Evolutionary conservation across 345 rosid species (phyloP).

Genomic region (Arabis alpina): DNA sequence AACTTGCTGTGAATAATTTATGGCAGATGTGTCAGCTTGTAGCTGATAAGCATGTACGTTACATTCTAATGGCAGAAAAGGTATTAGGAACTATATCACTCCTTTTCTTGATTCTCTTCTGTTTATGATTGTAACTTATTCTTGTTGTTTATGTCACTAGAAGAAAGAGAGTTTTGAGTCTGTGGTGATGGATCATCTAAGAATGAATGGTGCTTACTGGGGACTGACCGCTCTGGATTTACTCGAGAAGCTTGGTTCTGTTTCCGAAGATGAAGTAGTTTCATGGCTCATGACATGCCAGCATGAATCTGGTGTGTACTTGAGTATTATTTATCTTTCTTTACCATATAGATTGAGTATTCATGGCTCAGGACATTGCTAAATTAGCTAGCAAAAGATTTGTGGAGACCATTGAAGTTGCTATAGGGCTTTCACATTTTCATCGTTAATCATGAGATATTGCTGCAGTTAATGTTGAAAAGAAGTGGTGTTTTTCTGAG

Average conservation of each 20-base stretch:
- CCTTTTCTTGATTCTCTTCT: not conserved
- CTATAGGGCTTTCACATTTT: not conserved
- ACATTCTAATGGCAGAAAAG: constrained; percentile 72
- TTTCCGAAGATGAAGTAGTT: constrained; percentile 63
- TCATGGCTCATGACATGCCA: constrained; percentile 85
- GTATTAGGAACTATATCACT: constrained; percentile 37
- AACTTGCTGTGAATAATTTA: constrained; percentile 13
- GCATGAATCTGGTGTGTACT: constrained; percentile 69
- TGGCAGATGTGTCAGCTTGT: constrained; percentile 68
- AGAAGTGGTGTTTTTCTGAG: constrained; percentile 30
- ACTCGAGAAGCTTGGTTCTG: constrained; percentile 68
- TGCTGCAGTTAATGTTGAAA: not conserved
- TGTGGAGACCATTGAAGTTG: constrained; percentile 13
- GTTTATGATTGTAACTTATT: not conserved
- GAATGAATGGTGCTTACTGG: constrained; percentile 94
- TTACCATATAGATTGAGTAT: not conserved
- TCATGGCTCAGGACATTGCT: not conserved
- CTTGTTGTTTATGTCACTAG: constrained; percentile 35
- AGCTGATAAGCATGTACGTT: constrained; percentile 65
- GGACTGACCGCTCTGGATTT: constrained; percentile 80
- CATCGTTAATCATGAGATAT: not conserved
- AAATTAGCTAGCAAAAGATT: not conserved
- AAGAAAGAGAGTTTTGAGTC: constrained; percentile 82
- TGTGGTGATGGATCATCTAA: constrained; percentile 89
- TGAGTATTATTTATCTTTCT: not conserved